A percentile compares a stretch with the other conserved stretches of the same genome.
Evolutionary conservation across 2,329 filamentous ascomycete genomes (phyloP).

Genomic region (Dendryphion nanum): DNA sequence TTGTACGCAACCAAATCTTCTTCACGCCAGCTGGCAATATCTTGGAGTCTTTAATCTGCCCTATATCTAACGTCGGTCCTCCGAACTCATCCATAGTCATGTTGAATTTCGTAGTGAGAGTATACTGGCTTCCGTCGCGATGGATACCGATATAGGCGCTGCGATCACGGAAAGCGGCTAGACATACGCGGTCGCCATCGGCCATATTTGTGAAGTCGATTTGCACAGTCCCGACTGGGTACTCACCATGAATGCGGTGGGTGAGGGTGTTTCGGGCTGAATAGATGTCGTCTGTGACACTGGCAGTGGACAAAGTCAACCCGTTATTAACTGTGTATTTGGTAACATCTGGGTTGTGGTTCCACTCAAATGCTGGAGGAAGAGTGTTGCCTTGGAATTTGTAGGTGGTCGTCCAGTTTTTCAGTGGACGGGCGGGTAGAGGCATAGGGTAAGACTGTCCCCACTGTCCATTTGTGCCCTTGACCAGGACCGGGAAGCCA

Average conservation of each 20-base stretch:
- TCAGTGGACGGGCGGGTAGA: slow-evolving; percentile 9
- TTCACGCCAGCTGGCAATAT: slow-evolving; percentile 6
- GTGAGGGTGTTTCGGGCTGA: slow-evolving; percentile 37
- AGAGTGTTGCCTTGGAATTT: slow-evolving; percentile 40
- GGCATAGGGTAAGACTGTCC: slow-evolving; percentile 37
- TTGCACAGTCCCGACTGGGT: slow-evolving; percentile 44
- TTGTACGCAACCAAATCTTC: slow-evolving; percentile 21
- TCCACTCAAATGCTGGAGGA: slow-evolving; percentile 54
- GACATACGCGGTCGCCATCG: slow-evolving; percentile 51
- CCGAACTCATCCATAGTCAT: slow-evolving; percentile 33
- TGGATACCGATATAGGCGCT: slow-evolving; percentile 45
- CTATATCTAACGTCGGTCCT: slow-evolving; percentile 12
- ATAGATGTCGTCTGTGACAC: slow-evolving; percentile 49
- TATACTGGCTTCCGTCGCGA: slow-evolving; percentile 29
- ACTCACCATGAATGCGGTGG: slow-evolving; percentile 32
- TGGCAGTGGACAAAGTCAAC: slow-evolving; percentile 48
- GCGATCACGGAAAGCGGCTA: slow-evolving; percentile 51
- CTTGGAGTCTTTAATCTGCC: slow-evolving; percentile 9
- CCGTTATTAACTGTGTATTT: slow-evolving; percentile 26
- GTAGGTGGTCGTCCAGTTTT: slow-evolving; percentile 39
- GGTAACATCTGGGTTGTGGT: slow-evolving; percentile 54
- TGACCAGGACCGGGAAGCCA: slow-evolving; percentile 47
- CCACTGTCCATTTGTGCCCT: slow-evolving; percentile 45
- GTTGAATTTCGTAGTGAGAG: slow-evolving; percentile 20
- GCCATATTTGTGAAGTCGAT: slow-evolving; percentile 48